A percentile compares a stretch with the other conserved stretches of the same genome.
Evolutionary conservation across 1,139 yeast species (phyloP).

Genomic region (Geotrichum histeridarum): DNA sequence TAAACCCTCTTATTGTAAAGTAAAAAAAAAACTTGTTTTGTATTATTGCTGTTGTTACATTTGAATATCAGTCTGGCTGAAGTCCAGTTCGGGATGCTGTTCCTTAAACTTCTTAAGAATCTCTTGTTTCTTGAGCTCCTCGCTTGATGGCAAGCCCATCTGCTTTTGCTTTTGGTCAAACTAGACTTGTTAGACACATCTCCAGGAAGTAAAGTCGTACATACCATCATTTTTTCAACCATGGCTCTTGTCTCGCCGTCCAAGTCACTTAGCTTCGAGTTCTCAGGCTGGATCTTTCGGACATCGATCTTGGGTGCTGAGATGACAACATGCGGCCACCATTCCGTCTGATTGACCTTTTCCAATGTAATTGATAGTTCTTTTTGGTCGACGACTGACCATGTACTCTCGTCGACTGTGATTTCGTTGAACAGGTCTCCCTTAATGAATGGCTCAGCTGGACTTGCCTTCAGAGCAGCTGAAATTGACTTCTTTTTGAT

Average conservation of each 20-base stretch:
- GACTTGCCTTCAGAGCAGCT: conserved; percentile 28
- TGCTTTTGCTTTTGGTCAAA: conserved; percentile 43
- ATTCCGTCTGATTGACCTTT: conserved; percentile 39
- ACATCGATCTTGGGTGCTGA: conserved; percentile 44
- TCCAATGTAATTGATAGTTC: conserved; percentile 40
- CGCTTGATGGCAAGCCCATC: conserved; percentile 38
- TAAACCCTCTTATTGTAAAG: neutral
- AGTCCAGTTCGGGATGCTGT: conserved; percentile 45
- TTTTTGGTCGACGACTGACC: conserved; percentile 42
- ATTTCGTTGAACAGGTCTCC: conserved; percentile 39
- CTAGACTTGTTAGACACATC: conserved; percentile 5
- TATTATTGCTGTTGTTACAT: neutral
- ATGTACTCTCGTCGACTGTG: conserved; percentile 40
- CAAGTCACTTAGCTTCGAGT: conserved; percentile 40
- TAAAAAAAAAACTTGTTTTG: neutral
- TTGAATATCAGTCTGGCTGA: conserved; percentile 30
- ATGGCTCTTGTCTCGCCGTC: conserved; percentile 43
- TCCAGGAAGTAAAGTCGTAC: neutral
- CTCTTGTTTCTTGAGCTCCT: conserved; percentile 37
- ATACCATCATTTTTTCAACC: conserved; percentile 46
- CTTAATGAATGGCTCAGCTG: conserved; percentile 28
- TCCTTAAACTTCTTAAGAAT: conserved; percentile 39
- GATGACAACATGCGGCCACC: conserved; percentile 47
- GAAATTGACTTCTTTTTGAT: conserved; percentile 29
- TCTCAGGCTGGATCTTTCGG: conserved; percentile 41